Base-by-base conservation (phyloP, 345 rosid species). In the Hibiscus syriacus region DNA sequence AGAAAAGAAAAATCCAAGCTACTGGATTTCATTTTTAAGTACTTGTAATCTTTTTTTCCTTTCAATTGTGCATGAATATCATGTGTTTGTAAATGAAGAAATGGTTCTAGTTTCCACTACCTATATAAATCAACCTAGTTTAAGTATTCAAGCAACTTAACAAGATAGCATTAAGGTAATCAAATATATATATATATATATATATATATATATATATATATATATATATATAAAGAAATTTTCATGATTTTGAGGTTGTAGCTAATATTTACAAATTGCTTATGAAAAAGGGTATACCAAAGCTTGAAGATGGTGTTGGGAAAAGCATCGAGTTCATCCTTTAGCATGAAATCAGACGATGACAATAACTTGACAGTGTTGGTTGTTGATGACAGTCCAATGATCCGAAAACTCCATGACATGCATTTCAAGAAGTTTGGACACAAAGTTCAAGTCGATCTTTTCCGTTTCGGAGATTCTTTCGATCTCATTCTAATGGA, bases 401-500 rank as follows among this genome's bases (percentile, higher is more conserved):
- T 53, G 0, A 48, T 71, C 14, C 64, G 74, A 5, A 55, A 8
- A 10, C 12, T 80, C 26, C 73, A 74, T 46, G 72, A 32, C 0
- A 53, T 26, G 66, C 12, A 78, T 1, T 38, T 83, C 6, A 66
- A 6, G 5, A 68, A 29, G 0, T 14, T 66, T 5, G 74, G 67
- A 10, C 5, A 79, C 13, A 66, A 55, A 23, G 23, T 25, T 19
- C 17, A 77, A 23, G 49, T 81, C 14, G 79, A 83, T 27, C 64
- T 86, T 52, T 78, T 45, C 39, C 38, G 0, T 10, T 2, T 32
- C 3, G 82, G 84, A 0, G 74, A 65, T 34, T 55, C 67, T 19
- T 80, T 74, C 38, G 45, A 80, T n/a, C 70, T 81, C 52, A 77
- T 83, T 41, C 69, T 86, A 11, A 80, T 83, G 74, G 86, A 81